These are phyloP conservation scores for Hortaea werneckii DNA, from an alignment of 2,329 filamentous ascomycete genomes.

Conservation along the genomic window DNA sequence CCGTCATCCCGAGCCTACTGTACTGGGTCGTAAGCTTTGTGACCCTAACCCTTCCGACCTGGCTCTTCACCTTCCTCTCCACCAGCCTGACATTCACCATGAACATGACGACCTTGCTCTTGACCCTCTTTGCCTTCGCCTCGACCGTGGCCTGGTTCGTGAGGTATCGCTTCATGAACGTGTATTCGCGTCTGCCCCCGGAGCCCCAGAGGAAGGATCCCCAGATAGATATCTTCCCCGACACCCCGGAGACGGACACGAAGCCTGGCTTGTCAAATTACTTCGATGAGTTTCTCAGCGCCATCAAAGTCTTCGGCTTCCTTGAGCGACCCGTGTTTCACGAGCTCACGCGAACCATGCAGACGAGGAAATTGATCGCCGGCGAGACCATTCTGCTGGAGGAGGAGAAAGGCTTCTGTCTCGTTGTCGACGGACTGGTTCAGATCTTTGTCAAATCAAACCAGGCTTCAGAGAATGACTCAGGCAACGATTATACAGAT, in stretches of 20 bases:
- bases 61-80: constrained; percentile 82
- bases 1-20: constrained; percentile 45
- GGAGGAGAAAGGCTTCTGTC: constrained; percentile 95
- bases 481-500: constrained; percentile 34
- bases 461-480: constrained; percentile 32
- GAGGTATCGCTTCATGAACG: constrained; percentile 89
- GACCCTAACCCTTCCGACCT: constrained; percentile 79
- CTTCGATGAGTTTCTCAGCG: constrained; percentile 92
- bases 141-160: constrained; percentile 91
- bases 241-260: constrained; percentile 76
- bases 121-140: constrained; percentile 66
- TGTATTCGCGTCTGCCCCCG: constrained; percentile 87
- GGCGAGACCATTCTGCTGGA: constrained; percentile 91
- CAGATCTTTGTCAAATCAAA: constrained; percentile 97
- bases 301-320: constrained; percentile 98
- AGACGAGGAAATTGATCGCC: constrained; percentile 90
- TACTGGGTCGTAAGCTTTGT: constrained; percentile 78
- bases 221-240: constrained; percentile 88
- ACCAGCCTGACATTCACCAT: constrained; percentile 94
- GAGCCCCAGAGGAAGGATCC: constrained; percentile 95
- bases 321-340: constrained; percentile 94
- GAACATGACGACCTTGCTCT: constrained; percentile 91
- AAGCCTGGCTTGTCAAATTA: constrained; percentile 94
- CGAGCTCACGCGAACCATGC: constrained; percentile 94
- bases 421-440: constrained; percentile 91